These are phyloP conservation scores for Caryopteris hybrid DNA, from an alignment of 305 asterid species.

Conservation along the genomic window DNA sequence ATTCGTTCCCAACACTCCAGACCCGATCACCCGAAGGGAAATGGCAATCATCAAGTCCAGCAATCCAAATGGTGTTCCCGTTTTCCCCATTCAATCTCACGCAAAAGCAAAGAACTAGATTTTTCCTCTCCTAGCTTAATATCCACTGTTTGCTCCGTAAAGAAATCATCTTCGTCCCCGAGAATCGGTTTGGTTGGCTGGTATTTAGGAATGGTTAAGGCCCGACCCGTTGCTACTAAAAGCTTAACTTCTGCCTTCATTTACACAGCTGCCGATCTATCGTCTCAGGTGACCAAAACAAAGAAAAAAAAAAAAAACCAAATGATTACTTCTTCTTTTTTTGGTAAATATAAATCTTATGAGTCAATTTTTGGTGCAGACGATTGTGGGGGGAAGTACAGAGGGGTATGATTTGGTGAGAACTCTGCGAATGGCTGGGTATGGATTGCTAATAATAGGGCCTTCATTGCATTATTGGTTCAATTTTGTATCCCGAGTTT, in stretches of 20 bases:
- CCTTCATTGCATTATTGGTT: slow-evolving; percentile 87
- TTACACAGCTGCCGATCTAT: slow-evolving; percentile 77
- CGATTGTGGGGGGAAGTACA: slow-evolving; percentile 25
- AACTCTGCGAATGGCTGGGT: slow-evolving; percentile 75
- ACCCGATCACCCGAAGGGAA: slow-evolving; percentile 15
- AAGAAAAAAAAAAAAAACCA: too few species aligned
- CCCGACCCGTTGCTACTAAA: slow-evolving; percentile 72
- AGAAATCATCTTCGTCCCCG: slow-evolving; percentile 22
- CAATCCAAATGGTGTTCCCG: slow-evolving; percentile 42
- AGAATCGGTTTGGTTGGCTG: slow-evolving; percentile 52
- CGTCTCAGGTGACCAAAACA: slow-evolving; percentile 54
- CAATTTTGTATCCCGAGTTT: slow-evolving; percentile 49
- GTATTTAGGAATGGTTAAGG: slow-evolving; percentile 64
- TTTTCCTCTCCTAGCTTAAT: slow-evolving; percentile 23
- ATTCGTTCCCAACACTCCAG: slow-evolving; percentile 14
- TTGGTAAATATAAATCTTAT: not conserved
- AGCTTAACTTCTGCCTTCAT: slow-evolving; percentile 64
- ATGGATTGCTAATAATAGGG: slow-evolving; percentile 70
- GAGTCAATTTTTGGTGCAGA: slow-evolving; percentile 28
- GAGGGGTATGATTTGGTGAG: slow-evolving; percentile 55
- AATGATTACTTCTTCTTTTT: not conserved
- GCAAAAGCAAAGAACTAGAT: slow-evolving; percentile 31
- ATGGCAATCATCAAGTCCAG: slow-evolving; percentile 24
- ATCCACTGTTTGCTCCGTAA: slow-evolving; percentile 24
- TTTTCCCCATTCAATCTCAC: slow-evolving; percentile 32